Conservation (phyloP, 192 early-diverging fungal species). For the Funneliformis geosporum region DNA sequence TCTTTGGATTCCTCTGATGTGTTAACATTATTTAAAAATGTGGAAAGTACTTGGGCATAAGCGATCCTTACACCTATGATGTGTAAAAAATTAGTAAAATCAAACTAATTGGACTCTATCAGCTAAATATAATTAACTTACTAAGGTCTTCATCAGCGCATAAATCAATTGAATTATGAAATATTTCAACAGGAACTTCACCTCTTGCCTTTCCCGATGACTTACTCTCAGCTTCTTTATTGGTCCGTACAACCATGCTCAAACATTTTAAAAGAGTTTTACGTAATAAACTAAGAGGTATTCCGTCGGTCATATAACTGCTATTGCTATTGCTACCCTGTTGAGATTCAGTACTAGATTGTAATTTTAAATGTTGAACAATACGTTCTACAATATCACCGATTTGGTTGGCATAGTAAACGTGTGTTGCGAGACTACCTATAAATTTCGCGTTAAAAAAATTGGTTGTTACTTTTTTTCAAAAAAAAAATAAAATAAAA, state of each 20-base stretch:
- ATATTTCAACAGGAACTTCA: slow-evolving; percentile 43
- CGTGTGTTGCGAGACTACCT: slow-evolving; percentile 56
- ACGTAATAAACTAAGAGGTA: slow-evolving; percentile 45
- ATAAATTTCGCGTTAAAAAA: not conserved
- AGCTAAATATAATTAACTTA: not conserved
- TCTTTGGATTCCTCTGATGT: slow-evolving; percentile 16
- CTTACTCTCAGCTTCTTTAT: slow-evolving; percentile 41
- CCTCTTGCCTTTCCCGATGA: slow-evolving; percentile 36
- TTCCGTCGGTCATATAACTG: slow-evolving; percentile 40
- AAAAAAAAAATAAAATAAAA: not conserved
- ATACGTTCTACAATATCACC: slow-evolving; percentile 58
- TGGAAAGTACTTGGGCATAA: slow-evolving; percentile 43
- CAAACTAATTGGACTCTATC: not conserved
- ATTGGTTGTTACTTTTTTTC: not conserved
- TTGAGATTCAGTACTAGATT: slow-evolving; percentile 26
- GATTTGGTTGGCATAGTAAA: slow-evolving; percentile 58
- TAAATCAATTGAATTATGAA: slow-evolving; percentile 40
- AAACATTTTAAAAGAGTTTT: slow-evolving; percentile 49
- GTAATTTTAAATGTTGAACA: slow-evolving; percentile 42
- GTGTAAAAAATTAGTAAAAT: slow-evolving; percentile 1
- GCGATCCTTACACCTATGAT: slow-evolving; percentile 40
- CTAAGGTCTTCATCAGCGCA: slow-evolving; percentile 38
- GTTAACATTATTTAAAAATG: slow-evolving; percentile 42
- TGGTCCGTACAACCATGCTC: slow-evolving; percentile 43
- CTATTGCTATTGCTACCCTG: not conserved